These are phyloP conservation scores for Sicyos edulis DNA, from an alignment of 306 rosid species.

Conservation along the genomic window DNA sequence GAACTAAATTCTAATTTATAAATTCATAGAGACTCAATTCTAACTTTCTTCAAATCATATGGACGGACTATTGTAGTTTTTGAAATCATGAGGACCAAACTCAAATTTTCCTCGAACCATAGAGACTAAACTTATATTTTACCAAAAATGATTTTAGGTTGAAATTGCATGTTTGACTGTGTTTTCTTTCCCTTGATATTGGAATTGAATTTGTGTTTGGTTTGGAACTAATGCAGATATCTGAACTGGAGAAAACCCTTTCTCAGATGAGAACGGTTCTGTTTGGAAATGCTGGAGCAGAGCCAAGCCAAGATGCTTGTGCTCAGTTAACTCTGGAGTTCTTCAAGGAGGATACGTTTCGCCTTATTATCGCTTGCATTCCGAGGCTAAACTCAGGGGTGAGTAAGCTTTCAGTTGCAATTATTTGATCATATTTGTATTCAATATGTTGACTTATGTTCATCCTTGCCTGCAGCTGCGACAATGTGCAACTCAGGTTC, in stretches of 20 bases:
- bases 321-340: constrained; percentile 55
- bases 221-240: constrained; percentile 26
- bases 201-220: background rate
- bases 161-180: background rate
- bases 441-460: background rate
- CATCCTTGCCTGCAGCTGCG: constrained; percentile 36
- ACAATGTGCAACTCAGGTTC: constrained; percentile 45
- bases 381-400: constrained; percentile 53
- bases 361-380: constrained; percentile 41
- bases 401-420: constrained; percentile 13
- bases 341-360: constrained; percentile 46
- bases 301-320: constrained; percentile 55
- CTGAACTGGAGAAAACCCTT: constrained; percentile 39
- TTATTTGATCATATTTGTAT: background rate
- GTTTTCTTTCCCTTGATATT: background rate
- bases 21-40: too few relatives aligned
- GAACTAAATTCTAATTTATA: too few relatives aligned
- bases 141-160: background rate
- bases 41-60: too few relatives aligned
- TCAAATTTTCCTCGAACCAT: too few relatives aligned
- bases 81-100: too few relatives aligned
- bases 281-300: constrained; percentile 50
- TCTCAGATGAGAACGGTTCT: constrained; percentile 42
- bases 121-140: too few relatives aligned
- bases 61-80: too few relatives aligned